Evolutionary conservation across 345 rosid genomes (phyloP), one percentile per base, ranked within the genome.

Genomic region (Camelina laxa): DNA sequence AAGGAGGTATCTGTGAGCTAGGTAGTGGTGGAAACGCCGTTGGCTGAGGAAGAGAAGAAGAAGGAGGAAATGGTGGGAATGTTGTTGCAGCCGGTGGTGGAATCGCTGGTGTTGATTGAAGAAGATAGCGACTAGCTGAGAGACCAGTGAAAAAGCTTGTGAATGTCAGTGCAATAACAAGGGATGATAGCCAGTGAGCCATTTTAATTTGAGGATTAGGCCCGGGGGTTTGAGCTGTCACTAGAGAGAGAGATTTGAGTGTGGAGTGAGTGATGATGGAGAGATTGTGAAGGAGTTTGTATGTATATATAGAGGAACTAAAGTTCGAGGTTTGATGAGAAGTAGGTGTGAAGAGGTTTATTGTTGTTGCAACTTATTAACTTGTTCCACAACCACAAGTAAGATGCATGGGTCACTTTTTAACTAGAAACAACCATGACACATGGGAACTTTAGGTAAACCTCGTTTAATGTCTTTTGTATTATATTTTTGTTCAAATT

Each of bases 141-240:
- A 76, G 39, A 63, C 80, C 60, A 6, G 54, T 19, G 65, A 76
- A 76, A 14, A 70, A 56, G 70, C 75, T 70, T 56, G 80, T 63
- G 66, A 76, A 36, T 55, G 80, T 76, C 3, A 76, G 35, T 63
- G 75, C 65, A 62, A 76, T 24, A 60, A 76, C 71, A 16, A 76
- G 59, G 4, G 70, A 62, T 36, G 60, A 62, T 63, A 70, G 19
- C 75, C 33, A 63, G 0, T 42, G 13, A 35, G 10, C 47, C 80
- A 76, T 76, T 44, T 62, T 67, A n/a, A n/a, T 44, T 62, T 62
- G 15, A 14, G 48, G 53, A 15, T 31, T 42, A 11, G 30, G 30
- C 30, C 30, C 30, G 27, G 16, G n/a, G 30, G 1, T 2, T 69
- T 62, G 36, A 22, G 30, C 38, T 66, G 24, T 44, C n/a, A 9